Percentiles rank a stretch among this genome's conserved stretches.
Evolutionary conservation across 2,329 filamentous ascomycete genomes (phyloP).

Genomic region (Pseudocercospora vitis): DNA sequence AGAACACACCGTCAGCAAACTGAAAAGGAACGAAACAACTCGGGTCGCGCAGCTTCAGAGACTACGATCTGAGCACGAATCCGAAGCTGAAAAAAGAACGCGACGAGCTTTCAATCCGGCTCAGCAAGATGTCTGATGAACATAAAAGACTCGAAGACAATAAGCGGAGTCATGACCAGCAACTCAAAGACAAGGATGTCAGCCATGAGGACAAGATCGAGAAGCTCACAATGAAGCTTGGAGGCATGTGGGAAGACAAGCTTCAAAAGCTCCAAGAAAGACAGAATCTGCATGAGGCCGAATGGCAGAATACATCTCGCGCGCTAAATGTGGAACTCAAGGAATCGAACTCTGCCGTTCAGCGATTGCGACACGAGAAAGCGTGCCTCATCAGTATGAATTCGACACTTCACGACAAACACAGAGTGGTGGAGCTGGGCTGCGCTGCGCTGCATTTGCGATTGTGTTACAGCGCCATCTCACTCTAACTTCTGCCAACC

Average conservation of each 20-base stretch:
- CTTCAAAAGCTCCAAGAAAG: too few species aligned
- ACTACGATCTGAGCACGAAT: too few species aligned
- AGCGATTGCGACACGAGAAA: background rate
- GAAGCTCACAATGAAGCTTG: too few species aligned
- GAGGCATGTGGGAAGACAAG: too few species aligned
- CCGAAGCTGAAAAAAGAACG: background rate
- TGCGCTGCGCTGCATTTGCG: background rate
- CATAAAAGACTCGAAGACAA: too few species aligned
- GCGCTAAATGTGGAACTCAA: background rate
- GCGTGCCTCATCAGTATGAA: background rate
- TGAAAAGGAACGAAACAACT: background rate
- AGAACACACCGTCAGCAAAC: background rate
- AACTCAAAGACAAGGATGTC: too few species aligned
- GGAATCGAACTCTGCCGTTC: background rate
- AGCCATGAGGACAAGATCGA: too few species aligned
- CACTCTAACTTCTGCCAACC: background rate
- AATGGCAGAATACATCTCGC: background rate
- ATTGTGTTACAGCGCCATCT: background rate
- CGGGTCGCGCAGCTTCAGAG: background rate
- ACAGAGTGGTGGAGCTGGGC: background rate
- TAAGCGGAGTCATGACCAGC: too few species aligned
- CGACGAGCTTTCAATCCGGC: background rate
- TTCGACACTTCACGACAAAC: background rate
- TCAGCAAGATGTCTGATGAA: too few species aligned
- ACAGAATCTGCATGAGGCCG: too few species aligned